These are phyloP conservation scores for Candida succiphila DNA, from an alignment of 805 yeast genomes.

Conservation along the genomic window DNA sequence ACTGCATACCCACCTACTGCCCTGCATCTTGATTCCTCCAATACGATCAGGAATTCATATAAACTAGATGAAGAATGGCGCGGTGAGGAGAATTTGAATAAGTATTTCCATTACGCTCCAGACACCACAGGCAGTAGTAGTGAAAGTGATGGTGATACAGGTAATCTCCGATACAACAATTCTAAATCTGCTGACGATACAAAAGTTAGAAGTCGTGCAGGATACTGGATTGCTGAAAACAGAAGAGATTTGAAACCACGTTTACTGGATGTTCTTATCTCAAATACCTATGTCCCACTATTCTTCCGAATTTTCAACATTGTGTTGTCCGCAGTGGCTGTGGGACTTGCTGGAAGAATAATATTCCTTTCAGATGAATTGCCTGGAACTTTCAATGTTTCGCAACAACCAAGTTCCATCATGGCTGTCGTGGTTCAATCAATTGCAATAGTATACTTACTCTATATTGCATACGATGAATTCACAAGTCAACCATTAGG, in stretches of 20 bases:
- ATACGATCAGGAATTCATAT: slow-evolving; percentile 8
- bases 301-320: slow-evolving; percentile 55
- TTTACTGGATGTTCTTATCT: slow-evolving; percentile 47
- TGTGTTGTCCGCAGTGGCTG: slow-evolving; percentile 52
- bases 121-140: slow-evolving; percentile 1
- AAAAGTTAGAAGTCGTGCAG: slow-evolving; percentile 41
- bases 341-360: slow-evolving; percentile 62
- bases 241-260: slow-evolving; percentile 57
- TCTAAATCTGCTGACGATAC: slow-evolving; percentile 16
- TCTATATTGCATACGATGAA: slow-evolving; percentile 84
- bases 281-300: slow-evolving; percentile 76
- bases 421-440: slow-evolving; percentile 87
- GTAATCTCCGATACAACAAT: too few relatives aligned
- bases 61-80: slow-evolving; percentile 49
- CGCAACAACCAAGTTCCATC: slow-evolving; percentile 81
- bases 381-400: slow-evolving; percentile 28
- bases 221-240: slow-evolving; percentile 57
- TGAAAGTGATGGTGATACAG: slow-evolving; percentile 10
- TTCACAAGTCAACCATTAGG: slow-evolving; percentile 90
- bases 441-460: slow-evolving; percentile 64
- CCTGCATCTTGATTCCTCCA: slow-evolving; percentile 15
- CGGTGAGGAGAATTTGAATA: slow-evolving; percentile 55
- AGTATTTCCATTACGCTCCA: slow-evolving; percentile 38
- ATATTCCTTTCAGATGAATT: slow-evolving; percentile 27
- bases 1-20: slow-evolving; percentile 15